Evolutionary conservation across 768 basidiomycete genomes (phyloP), one percentile per base, ranked within the genome.

Genomic region (Gloeophyllum trabeum): DNA sequence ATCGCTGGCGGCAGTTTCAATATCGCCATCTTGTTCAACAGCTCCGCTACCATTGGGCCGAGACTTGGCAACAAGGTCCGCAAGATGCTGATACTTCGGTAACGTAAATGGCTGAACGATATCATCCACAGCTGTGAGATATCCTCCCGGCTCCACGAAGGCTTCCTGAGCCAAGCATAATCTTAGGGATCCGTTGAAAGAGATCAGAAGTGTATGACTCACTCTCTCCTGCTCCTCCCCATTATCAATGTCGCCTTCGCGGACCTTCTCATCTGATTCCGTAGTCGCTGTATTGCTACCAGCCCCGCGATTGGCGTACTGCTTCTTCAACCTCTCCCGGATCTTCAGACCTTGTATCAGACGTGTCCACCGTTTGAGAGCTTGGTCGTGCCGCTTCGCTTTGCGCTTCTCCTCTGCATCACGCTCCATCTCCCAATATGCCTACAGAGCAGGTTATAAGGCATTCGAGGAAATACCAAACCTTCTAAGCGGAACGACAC

Each of bases 341-440:
- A 98, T 85, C 25, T 87, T 75, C 36, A 98, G 69, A 3, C 93
- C 96, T 23, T 87, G 84, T 20, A 99, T 70, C 32, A 99, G 73
- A 43, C 81, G 79, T 41, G 69, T 74, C 94, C 94, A 99, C 18
- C 82, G 77, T 58, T 91, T 93, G 48, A 94, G 61, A 0, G 79
- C 82, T 25, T 79, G 75, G 40, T 90, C 90, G 49, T 85, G 73
- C 44, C 71, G 74, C 61, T 90, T 93, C 6, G 64, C 65, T 19
- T 73, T 72, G 36, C 83, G 83, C 51, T 79, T 88, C 58, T 87
- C 80, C 44, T 81, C 77, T 4, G 81, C 82, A 20, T 77, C 74
- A 48, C 79, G 76, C 53, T 88, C 84, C 7, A 82, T 75, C 59
- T 83, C 84, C 73, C 76, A 78, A 51, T 81, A 97, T 1, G 91